Percentiles rank a stretch among this genome's conserved stretches.
phyloP scores from a whole-genome alignment of 148 eudicot species.

The Gaultheria prostrata region DNA sequence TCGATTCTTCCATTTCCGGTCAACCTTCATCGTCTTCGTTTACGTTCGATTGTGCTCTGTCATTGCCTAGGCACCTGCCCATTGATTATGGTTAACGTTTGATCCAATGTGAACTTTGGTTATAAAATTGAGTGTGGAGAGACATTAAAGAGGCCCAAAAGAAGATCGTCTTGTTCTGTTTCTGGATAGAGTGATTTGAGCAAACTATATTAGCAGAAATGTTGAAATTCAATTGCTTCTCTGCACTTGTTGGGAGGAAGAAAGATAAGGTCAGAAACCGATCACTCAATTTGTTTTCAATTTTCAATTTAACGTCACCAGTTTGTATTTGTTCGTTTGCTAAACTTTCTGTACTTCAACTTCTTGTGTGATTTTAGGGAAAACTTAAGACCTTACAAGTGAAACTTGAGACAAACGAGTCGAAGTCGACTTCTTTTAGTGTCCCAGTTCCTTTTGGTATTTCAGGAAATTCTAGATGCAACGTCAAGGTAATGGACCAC shows the following conservation, averaged over 20 bases:
- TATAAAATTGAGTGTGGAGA: conserved; percentile 4
- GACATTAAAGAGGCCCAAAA: conserved; percentile 8
- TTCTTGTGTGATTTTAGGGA: conserved; percentile 31
- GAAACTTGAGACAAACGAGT: conserved; percentile 35
- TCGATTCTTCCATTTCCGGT: conserved; percentile 25
- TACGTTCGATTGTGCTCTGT: conserved; percentile 21
- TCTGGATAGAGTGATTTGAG: not conserved
- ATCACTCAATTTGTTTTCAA: conserved; percentile 11
- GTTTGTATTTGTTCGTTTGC: not conserved
- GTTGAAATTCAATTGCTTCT: conserved; percentile 56
- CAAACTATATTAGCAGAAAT: conserved; percentile 23
- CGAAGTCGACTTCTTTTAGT: conserved; percentile 39
- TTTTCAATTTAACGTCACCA: not conserved
- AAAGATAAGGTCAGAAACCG: conserved; percentile 48
- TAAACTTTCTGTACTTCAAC: conserved; percentile 2
- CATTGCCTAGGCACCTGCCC: conserved; percentile 60
- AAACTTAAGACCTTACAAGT: conserved; percentile 40
- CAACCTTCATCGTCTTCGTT: not conserved
- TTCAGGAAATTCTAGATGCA: conserved; percentile 41
- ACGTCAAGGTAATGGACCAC: conserved; percentile 53
- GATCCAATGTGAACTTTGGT: conserved; percentile 20
- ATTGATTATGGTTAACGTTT: conserved; percentile 84
- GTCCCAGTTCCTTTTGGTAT: conserved; percentile 42
- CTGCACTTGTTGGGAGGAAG: conserved; percentile 36
- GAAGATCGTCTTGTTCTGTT: conserved; percentile 6